Evolutionary conservation across 2,329 filamentous ascomycete genomes (phyloP), one percentile per base, ranked within the genome.

Genomic region (Stenocarpella maydis): DNA sequence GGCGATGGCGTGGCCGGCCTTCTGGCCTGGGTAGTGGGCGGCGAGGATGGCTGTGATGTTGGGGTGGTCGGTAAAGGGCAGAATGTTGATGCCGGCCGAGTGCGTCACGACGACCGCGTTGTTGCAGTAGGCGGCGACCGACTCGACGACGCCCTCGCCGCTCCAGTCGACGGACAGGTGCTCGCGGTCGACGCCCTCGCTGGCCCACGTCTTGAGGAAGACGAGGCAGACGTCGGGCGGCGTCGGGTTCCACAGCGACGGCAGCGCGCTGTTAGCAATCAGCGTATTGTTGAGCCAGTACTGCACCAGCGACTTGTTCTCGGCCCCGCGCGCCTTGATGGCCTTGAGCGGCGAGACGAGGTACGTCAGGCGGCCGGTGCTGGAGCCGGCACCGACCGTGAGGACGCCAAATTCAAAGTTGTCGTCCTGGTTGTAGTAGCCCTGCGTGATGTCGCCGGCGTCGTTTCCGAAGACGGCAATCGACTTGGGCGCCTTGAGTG

Each of bases 31-130:
- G 87, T 90, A 80, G 75, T 87, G 86, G 12, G 87, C 88, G 71
- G 83, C 88, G 9, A 91, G 75, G 52, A 91, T 85, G 17, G 87
- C 89, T 3, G 86, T 88, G 39, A 90, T 82, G 74, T 90, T 90
- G 3, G 83, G 81, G 74, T 88, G 83, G 34, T 86, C 78, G 49
- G 85, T 84, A 78, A 84, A 90, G 3, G 85, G 80, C 71, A 88
- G 83, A 75, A 87, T 78, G 0, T 86, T 76, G 49, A 87, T 81
- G 0, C 90, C 90, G 19, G 91, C 87, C 1, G 87, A 82, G 74
- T 92, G 90, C 14, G 91, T 82, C 19, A 86, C 75, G 34, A 86
- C 83, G 37, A 86, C 75, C 0, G 83, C 85, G 74, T 85, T 85
- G 69, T 78, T 79, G 76, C 84, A 86, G 49, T 76, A 74, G 14